Base-by-base conservation (phyloP, 345 rosid genomes). In the Adansonia digitata region DNA sequence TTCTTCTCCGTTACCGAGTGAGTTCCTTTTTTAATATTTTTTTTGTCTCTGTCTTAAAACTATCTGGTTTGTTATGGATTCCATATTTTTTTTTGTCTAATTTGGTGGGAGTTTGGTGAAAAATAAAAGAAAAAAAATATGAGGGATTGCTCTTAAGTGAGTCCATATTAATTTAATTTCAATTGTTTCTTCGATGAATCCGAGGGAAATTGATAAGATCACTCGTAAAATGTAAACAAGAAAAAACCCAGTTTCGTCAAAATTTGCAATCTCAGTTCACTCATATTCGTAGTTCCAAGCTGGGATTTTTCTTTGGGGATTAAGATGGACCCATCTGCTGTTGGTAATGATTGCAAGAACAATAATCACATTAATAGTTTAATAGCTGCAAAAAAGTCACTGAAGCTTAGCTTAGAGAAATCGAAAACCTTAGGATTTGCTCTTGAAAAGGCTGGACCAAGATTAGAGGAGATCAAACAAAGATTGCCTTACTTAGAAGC, bases 401-500 rank as follows among this genome's bases (percentile, higher is more conserved):
- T 95, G 83, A 86, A 84, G 83, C 80, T 79, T 45, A 89, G 90
- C 79, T 82, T 95, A 72, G 96, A 95, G 80, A 95, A 93, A 85
- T 95, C 98, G 0, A 90, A 85, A 84, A 75, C 86, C 8, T 56
- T 93, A 59, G 85, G 88, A 1, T 69, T 75, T 62, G 88, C 89
- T 80, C 86, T 92, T 53, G 84, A 78, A 31, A 86, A 82, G 75
- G 80, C 92, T 2, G 92, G 95, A 72, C 95, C 94, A 29, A 91
- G 93, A 73, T 81, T 94, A 67, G 86, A 86, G 24, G 95, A 92
- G 90, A 91, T 95, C 81, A 87, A 79, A 75, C 89, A 83, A 51
- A 83, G 97, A 76, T 74, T 93, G 78, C 94, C 98, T n/a, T 86
- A 85, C 0, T 75, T 94, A 20, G 96, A 81, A 84, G 92, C 98